A percentile compares a stretch with the other conserved stretches of the same genome.
These are phyloP conservation scores for Mortierella sp. DNA, from an alignment of 371 early-diverging fungal species.

Conservation along the genomic window DNA sequence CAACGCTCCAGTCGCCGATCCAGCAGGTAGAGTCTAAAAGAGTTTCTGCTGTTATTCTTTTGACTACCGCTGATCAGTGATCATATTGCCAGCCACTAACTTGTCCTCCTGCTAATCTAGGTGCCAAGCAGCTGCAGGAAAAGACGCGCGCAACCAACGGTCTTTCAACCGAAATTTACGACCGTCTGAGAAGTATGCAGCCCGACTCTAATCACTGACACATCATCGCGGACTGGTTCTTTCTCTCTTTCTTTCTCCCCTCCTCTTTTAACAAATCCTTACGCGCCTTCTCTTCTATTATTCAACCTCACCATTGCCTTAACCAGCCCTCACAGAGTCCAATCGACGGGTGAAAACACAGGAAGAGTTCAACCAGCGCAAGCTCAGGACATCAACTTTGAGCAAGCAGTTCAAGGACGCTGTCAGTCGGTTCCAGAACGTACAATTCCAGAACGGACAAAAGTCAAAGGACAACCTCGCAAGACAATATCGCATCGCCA, in stretches of 20 bases:
- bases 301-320: background rate
- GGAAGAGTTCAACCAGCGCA: constrained; percentile 44
- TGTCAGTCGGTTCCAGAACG: constrained; percentile 28
- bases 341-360: constrained; percentile 34
- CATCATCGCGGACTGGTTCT: too few relatives aligned
- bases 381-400: constrained; percentile 42
- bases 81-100: too few relatives aligned
- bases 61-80: background rate
- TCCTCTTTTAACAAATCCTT: background rate
- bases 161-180: constrained; percentile 45
- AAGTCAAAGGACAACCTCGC: constrained; percentile 43
- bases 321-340: constrained; percentile 29
- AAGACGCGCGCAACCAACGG: constrained; percentile 27
- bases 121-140: constrained; percentile 25
- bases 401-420: constrained; percentile 48
- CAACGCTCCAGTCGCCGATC: background rate
- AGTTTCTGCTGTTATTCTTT: background rate
- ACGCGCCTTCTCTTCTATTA: background rate
- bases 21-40: constrained; percentile 11
- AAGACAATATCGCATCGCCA: constrained; percentile 39
- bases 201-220: too few relatives aligned
- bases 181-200: constrained; percentile 40
- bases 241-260: too few relatives aligned
- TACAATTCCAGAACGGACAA: constrained; percentile 46
- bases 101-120: constrained; percentile 4